Conservation (phyloP, 192 early-diverging fungal genomes). For the Polychytrium aggregatum region DNA sequence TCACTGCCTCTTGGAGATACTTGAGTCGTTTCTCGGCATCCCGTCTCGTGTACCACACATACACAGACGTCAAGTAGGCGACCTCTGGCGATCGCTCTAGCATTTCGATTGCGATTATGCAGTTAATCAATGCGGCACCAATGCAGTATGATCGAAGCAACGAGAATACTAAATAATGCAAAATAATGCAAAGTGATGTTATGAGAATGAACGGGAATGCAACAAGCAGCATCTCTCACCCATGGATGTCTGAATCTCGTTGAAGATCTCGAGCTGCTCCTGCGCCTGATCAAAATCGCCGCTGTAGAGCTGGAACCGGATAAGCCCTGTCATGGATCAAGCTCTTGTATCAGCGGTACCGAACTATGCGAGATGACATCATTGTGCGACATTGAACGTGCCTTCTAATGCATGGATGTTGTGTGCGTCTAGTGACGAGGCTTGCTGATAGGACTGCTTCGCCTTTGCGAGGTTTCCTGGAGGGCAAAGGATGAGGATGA, state of each 20-base stretch:
- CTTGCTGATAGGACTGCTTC: constrained; percentile 8
- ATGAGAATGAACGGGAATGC: neutral
- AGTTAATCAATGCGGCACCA: too few relatives aligned
- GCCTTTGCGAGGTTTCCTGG: neutral
- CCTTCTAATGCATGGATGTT: constrained; percentile 22
- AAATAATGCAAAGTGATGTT: too few relatives aligned
- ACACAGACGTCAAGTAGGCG: constrained; percentile 24
- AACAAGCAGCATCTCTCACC: constrained; percentile 8
- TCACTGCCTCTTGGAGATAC: constrained; percentile 25
- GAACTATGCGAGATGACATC: too few relatives aligned
- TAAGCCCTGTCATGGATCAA: constrained; percentile 16
- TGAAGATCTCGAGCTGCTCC: constrained; percentile 42
- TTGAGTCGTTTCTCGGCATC: constrained; percentile 16
- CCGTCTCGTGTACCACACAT: constrained; percentile 28
- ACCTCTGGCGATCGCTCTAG: constrained; percentile 20
- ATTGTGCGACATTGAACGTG: too few relatives aligned
- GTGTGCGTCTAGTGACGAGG: constrained; percentile 17
- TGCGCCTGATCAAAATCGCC: constrained; percentile 31
- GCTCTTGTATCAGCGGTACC: too few relatives aligned
- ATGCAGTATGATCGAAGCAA: too few relatives aligned
- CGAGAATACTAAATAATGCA: too few relatives aligned
- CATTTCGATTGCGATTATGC: too few relatives aligned
- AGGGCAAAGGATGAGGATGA: too few relatives aligned
- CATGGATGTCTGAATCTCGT: constrained; percentile 26
- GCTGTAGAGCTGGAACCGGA: constrained; percentile 26